Conservation (phyloP, 306 rosid species). For the Cicer yamashitae region DNA sequence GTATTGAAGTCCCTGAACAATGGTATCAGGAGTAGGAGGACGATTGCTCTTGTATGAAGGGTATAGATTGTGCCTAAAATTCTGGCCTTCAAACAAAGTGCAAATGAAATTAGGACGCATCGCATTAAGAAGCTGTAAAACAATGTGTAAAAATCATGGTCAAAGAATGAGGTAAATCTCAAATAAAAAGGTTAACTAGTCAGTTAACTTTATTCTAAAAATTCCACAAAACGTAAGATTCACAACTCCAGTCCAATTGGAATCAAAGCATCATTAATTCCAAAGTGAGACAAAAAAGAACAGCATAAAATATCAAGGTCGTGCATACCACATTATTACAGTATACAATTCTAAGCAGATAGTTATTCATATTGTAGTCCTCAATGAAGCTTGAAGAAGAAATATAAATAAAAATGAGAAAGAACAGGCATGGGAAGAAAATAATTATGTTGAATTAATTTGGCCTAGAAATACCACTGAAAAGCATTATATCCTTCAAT, state of each 20-base stretch:
- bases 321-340: slow-evolving; percentile 39
- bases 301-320: slow-evolving; percentile 28
- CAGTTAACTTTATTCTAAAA: slow-evolving; percentile 22
- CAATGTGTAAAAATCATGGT: slow-evolving; percentile 1
- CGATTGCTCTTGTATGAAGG: slow-evolving; percentile 95
- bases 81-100: slow-evolving; percentile 67
- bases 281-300: slow-evolving; percentile 18
- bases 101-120: slow-evolving; percentile 38
- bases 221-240: slow-evolving; percentile 22
- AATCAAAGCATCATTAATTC: slow-evolving; percentile 17
- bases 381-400: slow-evolving; percentile 39
- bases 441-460: slow-evolving; percentile 31
- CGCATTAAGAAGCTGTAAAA: slow-evolving; percentile 37
- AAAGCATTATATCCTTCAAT: slow-evolving; percentile 33
- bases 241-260: slow-evolving; percentile 17
- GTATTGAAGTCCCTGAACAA: slow-evolving; percentile 97
- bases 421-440: slow-evolving; percentile 18
- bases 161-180: slow-evolving; percentile 30
- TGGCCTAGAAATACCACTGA: slow-evolving; percentile 23
- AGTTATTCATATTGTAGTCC: slow-evolving; percentile 12
- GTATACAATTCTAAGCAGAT: slow-evolving; percentile 19
- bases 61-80: slow-evolving; percentile 85
- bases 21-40: slow-evolving; percentile 95
- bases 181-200: slow-evolving; percentile 17
- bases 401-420: slow-evolving; percentile 38